A percentile compares a stretch with the other conserved stretches of the same genome.
Conservation (phyloP, 345 rosid species). For the Gynandropsis gynandra region DNA sequence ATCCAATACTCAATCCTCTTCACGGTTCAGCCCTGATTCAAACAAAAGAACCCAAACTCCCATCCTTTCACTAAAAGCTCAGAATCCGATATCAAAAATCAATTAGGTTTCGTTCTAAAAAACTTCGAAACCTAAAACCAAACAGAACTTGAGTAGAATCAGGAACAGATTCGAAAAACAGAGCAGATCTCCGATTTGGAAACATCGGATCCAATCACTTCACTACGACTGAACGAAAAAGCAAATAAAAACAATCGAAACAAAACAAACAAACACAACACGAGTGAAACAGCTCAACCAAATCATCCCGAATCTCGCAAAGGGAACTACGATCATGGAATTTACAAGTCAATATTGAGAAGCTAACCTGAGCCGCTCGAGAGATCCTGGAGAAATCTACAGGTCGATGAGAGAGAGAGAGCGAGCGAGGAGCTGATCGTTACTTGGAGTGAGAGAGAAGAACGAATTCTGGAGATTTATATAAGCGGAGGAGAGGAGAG, state of each 20-base stretch:
- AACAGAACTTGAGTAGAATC: background rate
- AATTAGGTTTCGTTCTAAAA: background rate
- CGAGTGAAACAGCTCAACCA: background rate
- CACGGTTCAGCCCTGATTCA: background rate
- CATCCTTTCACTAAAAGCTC: background rate
- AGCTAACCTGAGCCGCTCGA: background rate
- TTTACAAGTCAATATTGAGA: background rate
- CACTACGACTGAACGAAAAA: background rate
- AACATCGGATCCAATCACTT: constrained; percentile 5
- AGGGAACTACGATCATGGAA: background rate
- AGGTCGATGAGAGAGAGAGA: background rate
- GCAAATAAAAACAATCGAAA: background rate
- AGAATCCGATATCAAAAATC: background rate
- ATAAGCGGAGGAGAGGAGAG: background rate
- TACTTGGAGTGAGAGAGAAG: constrained; percentile 11
- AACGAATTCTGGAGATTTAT: background rate
- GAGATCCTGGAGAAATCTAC: background rate
- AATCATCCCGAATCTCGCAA: background rate
- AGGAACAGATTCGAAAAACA: constrained; percentile 4
- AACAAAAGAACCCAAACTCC: constrained; percentile 12
- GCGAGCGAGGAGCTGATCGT: background rate
- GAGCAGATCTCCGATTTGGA: constrained; percentile 2
- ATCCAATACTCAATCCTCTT: no score
- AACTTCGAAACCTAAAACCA: background rate
- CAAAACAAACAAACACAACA: background rate